These are phyloP conservation scores for Zopfia rhizophila DNA, from an alignment of 2,329 filamentous ascomycete species.

Conservation along the genomic window DNA sequence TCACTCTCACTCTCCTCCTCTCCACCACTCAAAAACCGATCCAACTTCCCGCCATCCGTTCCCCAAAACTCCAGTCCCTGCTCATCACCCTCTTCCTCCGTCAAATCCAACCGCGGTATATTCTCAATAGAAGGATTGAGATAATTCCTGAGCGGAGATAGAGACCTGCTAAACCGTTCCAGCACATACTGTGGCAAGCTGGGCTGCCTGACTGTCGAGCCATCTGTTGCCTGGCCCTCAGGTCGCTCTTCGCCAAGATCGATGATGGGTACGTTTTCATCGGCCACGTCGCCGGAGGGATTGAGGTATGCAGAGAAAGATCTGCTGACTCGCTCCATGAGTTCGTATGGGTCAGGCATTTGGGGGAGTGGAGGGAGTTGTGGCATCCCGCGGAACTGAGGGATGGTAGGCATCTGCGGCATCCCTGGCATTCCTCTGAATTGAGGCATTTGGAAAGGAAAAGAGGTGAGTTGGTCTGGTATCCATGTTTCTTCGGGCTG, in stretches of 20 bases:
- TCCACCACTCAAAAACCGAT: constrained; percentile 33
- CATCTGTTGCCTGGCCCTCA: constrained; percentile 46
- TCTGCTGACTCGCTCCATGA: constrained; percentile 47
- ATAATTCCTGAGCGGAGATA: constrained; percentile 59
- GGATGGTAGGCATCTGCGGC: constrained; percentile 33
- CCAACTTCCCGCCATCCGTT: constrained; percentile 38
- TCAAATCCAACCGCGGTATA: constrained; percentile 41
- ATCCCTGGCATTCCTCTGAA: constrained; percentile 44
- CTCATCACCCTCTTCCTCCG: constrained; percentile 35
- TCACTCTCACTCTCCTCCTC: constrained; percentile 42
- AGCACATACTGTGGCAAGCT: constrained; percentile 58
- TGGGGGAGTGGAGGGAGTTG: constrained; percentile 44
- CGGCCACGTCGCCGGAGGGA: constrained; percentile 44
- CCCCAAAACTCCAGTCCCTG: constrained; percentile 47
- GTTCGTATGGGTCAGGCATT: constrained; percentile 46
- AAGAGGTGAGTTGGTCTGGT: constrained; percentile 47
- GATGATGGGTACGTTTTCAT: constrained; percentile 47
- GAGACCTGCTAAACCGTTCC: constrained; percentile 56
- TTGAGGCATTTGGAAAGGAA: constrained; percentile 50
- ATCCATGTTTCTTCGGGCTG: constrained; percentile 51
- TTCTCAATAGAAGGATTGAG: constrained; percentile 48
- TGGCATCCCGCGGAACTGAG: constrained; percentile 42
- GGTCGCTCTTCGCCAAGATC: constrained; percentile 51
- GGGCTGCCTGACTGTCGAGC: constrained; percentile 49
- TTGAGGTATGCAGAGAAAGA: constrained; percentile 59